phyloP scores from a whole-genome alignment of 2,329 filamentous ascomycete genomes.

The Aspergillus phoenicis region DNA sequence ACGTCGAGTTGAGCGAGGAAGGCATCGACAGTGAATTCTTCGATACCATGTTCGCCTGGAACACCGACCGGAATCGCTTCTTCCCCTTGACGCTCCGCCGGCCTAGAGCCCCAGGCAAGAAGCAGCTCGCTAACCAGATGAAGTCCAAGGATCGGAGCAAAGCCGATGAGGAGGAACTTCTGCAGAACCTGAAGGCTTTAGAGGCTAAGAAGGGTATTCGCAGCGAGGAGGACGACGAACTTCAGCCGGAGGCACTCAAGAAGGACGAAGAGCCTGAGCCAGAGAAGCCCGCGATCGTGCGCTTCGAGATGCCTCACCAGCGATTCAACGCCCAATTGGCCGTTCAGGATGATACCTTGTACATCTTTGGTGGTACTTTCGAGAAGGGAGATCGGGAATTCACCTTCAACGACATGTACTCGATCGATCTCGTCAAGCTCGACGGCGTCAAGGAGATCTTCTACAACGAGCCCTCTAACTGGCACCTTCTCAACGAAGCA shows the following conservation, averaged over 20 bases:
- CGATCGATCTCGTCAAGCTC: conserved; percentile 89
- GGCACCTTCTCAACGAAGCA: conserved; percentile 66
- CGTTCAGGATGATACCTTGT: conserved; percentile 88
- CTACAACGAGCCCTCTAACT: conserved; percentile 80
- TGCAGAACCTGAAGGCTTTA: conserved; percentile 82
- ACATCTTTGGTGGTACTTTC: conserved; percentile 92
- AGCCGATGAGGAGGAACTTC: conserved; percentile 87
- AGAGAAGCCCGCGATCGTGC: conserved; percentile 63
- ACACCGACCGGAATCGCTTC: conserved; percentile 91
- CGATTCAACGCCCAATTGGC: conserved; percentile 90
- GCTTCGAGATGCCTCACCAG: conserved; percentile 82
- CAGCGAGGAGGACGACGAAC: conserved; percentile 49
- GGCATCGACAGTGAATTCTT: conserved; percentile 98
- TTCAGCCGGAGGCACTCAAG: conserved; percentile 49
- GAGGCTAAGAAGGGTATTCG: conserved; percentile 71
- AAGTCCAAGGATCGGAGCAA: conserved; percentile 70
- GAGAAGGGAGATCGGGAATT: conserved; percentile 94
- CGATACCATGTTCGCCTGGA: conserved; percentile 88
- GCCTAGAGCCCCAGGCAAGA: conserved; percentile 68
- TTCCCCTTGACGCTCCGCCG: conserved; percentile 80
- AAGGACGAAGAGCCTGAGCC: conserved; percentile 58
- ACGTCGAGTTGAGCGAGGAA: conserved; percentile 88
- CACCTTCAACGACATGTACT: conserved; percentile 93
- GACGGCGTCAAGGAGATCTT: conserved; percentile 94
- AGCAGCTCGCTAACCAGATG: conserved; percentile 48